A percentile compares a stretch with the other conserved stretches of the same genome.
phyloP scores from a whole-genome alignment of 2,329 filamentous ascomycete genomes.

The Diaporthe caulivora region DNA sequence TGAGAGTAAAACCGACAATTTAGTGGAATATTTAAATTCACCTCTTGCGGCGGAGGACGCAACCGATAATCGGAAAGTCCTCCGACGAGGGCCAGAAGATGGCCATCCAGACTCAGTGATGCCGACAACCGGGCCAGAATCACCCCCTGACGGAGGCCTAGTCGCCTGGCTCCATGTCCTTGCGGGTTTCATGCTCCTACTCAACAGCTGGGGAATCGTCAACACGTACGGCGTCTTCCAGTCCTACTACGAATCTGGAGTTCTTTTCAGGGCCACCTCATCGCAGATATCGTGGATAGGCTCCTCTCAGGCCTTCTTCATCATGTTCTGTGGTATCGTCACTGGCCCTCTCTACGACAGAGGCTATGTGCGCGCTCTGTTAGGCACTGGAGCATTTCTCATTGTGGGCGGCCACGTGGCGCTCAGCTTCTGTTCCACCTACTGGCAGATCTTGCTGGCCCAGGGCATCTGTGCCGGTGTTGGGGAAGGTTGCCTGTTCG shows the following conservation, averaged over 20 bases:
- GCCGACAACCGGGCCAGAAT: background rate
- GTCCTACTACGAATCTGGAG: conserved; percentile 55
- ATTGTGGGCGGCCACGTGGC: background rate
- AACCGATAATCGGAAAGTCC: background rate
- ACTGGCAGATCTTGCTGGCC: conserved; percentile 2
- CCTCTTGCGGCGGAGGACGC: background rate
- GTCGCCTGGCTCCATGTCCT: conserved; percentile 55
- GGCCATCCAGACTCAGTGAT: background rate
- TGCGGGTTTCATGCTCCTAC: conserved; percentile 51
- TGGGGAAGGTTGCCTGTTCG: conserved; percentile 1
- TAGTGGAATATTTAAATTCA: background rate
- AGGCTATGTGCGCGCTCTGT: background rate
- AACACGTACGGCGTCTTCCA: conserved; percentile 59
- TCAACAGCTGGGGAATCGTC: conserved; percentile 47
- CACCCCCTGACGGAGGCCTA: conserved; percentile 42
- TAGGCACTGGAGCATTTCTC: background rate
- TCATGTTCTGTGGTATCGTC: background rate
- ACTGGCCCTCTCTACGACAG: conserved; percentile 21
- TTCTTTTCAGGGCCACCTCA: conserved; percentile 48
- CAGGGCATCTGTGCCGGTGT: conserved; percentile 6
- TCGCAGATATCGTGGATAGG: conserved; percentile 52
- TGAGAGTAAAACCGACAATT: no score
- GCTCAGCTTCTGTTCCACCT: background rate
- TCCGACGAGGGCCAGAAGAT: background rate
- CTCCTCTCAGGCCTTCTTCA: conserved; percentile 18